Base-by-base conservation (phyloP, 306 rosid genomes). In the Hylodesmum podocarpum region DNA sequence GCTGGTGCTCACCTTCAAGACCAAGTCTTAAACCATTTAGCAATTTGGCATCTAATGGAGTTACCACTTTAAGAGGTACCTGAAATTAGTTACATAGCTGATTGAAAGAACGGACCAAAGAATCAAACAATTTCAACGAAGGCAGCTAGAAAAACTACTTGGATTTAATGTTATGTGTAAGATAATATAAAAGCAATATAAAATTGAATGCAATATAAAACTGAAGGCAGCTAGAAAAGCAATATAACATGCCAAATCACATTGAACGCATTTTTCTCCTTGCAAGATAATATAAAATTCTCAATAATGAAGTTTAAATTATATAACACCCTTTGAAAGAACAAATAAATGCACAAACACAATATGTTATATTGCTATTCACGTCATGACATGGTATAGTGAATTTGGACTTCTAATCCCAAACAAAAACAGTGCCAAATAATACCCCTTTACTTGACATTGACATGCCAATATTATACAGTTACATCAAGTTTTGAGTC, bases 1-100 rank as follows among this genome's bases (percentile, higher is more conserved):
- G 91, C 79, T 92, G 99, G 82, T 96, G 99, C 80, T 92, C 97
- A 12, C 99, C 99, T 87, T 87, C 99, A 80, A 96, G 99, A 73
- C 98, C 97, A 80, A 96, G 99, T 77, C 73, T 89, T 80, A 37
- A 62, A 80, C 96, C 97, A 58, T 88, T 84, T 34, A 92, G 79
- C 80, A 88, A 82, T 81, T 82, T 85, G 64, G 88, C 83, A 68
- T 92, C 94, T 80, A 96, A 80, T 11, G 93, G 88, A 13, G 54
- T 80, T 36, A 67, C 84, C 18, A 93, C 86, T 79, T 83, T 87
- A 80, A 96, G 97, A 46, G 89, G 86, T 70, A 92, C 91, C 97
- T 95, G 87, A 4, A 75, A 71, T 81, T 73, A 69, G 83, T 76
- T 79, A 37, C 71, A 80, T 66, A 80, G 76, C 73, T 73, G 74